Conservation (phyloP, 495 filamentous ascomycete species). For the Astrocystis sublimbata region DNA sequence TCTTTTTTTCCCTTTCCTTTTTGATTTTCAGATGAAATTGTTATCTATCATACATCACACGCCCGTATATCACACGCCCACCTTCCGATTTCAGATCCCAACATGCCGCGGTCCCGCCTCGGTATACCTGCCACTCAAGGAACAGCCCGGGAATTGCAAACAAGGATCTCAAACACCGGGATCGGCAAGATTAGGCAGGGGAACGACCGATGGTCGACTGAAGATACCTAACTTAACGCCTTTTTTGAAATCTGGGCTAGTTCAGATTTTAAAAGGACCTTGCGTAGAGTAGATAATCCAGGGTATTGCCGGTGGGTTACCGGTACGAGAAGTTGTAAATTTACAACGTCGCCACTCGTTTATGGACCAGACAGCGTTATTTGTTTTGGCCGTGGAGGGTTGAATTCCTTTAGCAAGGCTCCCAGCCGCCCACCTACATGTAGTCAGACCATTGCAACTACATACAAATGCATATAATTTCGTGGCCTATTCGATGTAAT, state of each 20-base stretch:
- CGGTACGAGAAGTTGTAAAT: not conserved
- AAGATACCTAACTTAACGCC: not conserved
- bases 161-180: constrained; percentile 9
- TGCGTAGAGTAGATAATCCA: too few relatives aligned
- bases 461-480: not conserved
- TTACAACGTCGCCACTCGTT: not conserved
- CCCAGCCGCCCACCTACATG: too few relatives aligned
- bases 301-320: too few relatives aligned
- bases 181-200: not conserved
- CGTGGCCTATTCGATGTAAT: not conserved
- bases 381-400: too few relatives aligned
- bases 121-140: too few relatives aligned
- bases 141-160: not conserved
- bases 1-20: too few relatives aligned
- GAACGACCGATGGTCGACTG: not conserved
- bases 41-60: too few relatives aligned
- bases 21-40: too few relatives aligned
- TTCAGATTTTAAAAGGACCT: too few relatives aligned
- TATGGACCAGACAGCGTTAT: not conserved
- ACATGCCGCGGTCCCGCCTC: too few relatives aligned
- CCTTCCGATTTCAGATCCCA: constrained; percentile 8
- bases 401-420: too few relatives aligned
- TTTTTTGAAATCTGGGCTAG: not conserved
- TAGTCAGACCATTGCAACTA: too few relatives aligned
- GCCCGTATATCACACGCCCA: not conserved